Evolutionary conservation across 305 asterid genomes (phyloP).

Genomic region (Fraxinus floribunda): DNA sequence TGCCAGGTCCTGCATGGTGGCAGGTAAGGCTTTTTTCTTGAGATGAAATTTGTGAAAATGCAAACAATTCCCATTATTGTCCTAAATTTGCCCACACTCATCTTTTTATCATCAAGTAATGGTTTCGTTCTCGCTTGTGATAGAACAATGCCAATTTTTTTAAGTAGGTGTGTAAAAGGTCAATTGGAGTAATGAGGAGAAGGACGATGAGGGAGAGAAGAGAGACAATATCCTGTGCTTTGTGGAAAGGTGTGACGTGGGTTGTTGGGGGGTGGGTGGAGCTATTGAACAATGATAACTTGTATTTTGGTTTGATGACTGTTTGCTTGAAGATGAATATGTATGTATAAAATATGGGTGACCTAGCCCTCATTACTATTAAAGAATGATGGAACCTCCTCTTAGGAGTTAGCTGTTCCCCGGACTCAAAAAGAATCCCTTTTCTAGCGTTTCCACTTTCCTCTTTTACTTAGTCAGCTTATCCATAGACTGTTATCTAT

Average conservation of each 20-base stretch:
- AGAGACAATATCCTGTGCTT: not conserved
- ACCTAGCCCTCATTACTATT: not conserved
- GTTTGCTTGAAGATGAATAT: not conserved
- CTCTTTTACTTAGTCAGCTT: not conserved
- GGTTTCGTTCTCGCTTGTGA: not conserved
- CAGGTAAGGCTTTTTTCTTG: conserved; percentile 49
- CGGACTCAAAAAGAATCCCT: not conserved
- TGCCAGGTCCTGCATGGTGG: conserved; percentile 99
- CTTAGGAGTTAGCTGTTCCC: not conserved
- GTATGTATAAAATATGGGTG: not conserved
- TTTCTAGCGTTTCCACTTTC: not conserved
- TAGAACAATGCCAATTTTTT: not conserved
- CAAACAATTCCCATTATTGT: not conserved
- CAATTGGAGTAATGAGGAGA: not conserved
- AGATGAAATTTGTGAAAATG: not conserved
- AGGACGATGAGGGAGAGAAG: not conserved
- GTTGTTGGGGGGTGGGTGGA: not conserved
- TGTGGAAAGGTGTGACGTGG: not conserved
- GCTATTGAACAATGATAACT: not conserved
- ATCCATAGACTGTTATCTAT: not conserved
- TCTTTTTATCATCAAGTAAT: not conserved
- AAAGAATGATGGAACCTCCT: not conserved
- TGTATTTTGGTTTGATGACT: not conserved
- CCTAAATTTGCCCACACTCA: not conserved
- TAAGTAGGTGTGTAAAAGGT: not conserved